Percentiles rank a stretch among this genome's conserved stretches.
Conservation (phyloP, 805 yeast genomes). For the Grigorovia transvaalensis region DNA sequence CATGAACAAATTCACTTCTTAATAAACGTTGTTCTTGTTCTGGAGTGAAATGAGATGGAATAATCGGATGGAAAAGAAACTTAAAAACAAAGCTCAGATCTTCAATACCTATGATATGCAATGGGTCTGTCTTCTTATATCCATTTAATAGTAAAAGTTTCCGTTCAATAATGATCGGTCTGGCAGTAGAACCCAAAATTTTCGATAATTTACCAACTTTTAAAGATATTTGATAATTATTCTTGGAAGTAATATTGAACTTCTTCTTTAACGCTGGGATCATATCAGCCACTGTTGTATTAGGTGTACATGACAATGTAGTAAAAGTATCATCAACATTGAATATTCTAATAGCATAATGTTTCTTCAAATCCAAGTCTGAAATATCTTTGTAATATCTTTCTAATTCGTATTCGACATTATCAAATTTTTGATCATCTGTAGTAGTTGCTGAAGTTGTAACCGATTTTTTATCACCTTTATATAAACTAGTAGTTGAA, state of each 20-base stretch:
- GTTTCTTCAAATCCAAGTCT: conserved; percentile 24
- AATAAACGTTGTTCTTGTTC: conserved; percentile 60
- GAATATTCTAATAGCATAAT: conserved; percentile 54
- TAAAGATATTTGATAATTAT: conserved; percentile 66
- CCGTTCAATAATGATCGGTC: conserved; percentile 68
- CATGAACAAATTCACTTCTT: conserved; percentile 52
- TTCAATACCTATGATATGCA: conserved; percentile 71
- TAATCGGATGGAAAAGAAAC: conserved; percentile 58
- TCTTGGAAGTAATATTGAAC: conserved; percentile 57
- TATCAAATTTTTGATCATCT: conserved; percentile 27
- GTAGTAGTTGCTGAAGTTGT: not conserved
- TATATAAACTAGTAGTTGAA: conserved; percentile 4
- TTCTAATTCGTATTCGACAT: conserved; percentile 31
- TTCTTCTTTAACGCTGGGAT: conserved; percentile 64
- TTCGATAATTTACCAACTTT: conserved; percentile 69
- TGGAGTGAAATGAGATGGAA: conserved; percentile 48
- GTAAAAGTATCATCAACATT: conserved; percentile 76
- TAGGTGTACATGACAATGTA: conserved; percentile 68
- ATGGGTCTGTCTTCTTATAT: conserved; percentile 62
- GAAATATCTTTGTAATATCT: conserved; percentile 30
- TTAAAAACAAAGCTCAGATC: conserved; percentile 77
- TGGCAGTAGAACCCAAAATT: conserved; percentile 59
- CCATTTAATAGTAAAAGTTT: conserved; percentile 68
- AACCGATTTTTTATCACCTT: not conserved
- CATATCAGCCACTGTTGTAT: conserved; percentile 67